Evolutionary conservation across 1,284 basidiomycete species (phyloP).

Genomic region (Phellinidium pouzarii): DNA sequence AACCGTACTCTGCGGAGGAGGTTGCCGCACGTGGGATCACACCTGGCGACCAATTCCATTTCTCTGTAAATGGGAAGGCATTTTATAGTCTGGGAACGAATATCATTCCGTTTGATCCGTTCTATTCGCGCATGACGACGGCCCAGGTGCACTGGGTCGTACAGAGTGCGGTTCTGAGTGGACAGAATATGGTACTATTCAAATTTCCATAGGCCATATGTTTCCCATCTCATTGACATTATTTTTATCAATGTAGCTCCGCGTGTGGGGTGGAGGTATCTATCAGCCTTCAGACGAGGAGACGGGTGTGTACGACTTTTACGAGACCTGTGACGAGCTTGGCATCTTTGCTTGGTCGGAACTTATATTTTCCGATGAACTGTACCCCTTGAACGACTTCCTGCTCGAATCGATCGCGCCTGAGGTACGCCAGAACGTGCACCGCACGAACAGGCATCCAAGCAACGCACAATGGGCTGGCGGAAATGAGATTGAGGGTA

Average conservation of each 20-base stretch:
- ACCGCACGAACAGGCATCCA: slow-evolving; percentile 48
- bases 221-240: not conserved
- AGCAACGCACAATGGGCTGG: slow-evolving; percentile 57
- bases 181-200: slow-evolving; percentile 48
- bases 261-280: slow-evolving; percentile 53
- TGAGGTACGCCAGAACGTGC: slow-evolving; percentile 54
- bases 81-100: slow-evolving; percentile 53
- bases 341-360: slow-evolving; percentile 63
- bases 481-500: slow-evolving; percentile 56
- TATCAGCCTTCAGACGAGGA: slow-evolving; percentile 41
- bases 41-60: slow-evolving; percentile 55
- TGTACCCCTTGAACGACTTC: slow-evolving; percentile 51
- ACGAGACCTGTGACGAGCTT: slow-evolving; percentile 53
- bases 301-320: slow-evolving; percentile 51
- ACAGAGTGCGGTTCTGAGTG: slow-evolving; percentile 46
- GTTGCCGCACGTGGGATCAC: slow-evolving; percentile 42
- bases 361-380: slow-evolving; percentile 53
- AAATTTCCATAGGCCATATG: not conserved
- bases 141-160: slow-evolving; percentile 50
- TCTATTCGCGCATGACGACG: slow-evolving; percentile 45
- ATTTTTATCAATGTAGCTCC: slow-evolving; percentile 32
- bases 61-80: slow-evolving; percentile 48
- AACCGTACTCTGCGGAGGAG: slow-evolving; percentile 40
- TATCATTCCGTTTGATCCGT: slow-evolving; percentile 55
- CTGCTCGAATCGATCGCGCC: slow-evolving; percentile 45